Evolutionary conservation across 345 rosid species (phyloP).

Genomic region (Brassica rapa): DNA sequence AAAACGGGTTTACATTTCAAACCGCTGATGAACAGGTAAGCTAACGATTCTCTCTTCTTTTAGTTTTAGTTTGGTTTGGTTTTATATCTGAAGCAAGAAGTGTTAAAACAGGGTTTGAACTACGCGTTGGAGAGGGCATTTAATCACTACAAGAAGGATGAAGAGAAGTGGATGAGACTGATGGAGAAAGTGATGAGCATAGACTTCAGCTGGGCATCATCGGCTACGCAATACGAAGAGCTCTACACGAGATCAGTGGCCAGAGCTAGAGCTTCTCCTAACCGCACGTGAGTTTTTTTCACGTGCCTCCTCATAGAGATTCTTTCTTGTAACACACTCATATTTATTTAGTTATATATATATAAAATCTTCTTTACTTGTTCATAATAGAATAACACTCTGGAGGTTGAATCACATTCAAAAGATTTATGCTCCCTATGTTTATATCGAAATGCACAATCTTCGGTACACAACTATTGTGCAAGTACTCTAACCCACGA

Average conservation of each 20-base stretch:
- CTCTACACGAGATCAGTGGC: slow-evolving; percentile 71
- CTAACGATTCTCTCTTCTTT: neutral
- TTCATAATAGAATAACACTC: slow-evolving; percentile 33
- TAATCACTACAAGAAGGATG: slow-evolving; percentile 52
- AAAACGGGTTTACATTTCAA: slow-evolving; percentile 72
- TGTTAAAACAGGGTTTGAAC: slow-evolving; percentile 56
- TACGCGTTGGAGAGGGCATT: slow-evolving; percentile 74
- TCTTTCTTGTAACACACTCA: slow-evolving; percentile 17
- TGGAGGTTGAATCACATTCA: neutral
- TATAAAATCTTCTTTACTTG: slow-evolving; percentile 22
- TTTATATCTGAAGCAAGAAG: neutral
- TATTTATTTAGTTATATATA: neutral
- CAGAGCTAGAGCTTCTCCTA: slow-evolving; percentile 61
- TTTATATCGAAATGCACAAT: slow-evolving; percentile 55
- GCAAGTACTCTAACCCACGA: neutral
- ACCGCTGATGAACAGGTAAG: slow-evolving; percentile 81
- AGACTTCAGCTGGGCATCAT: slow-evolving; percentile 88
- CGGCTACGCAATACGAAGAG: slow-evolving; percentile 79
- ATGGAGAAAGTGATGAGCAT: slow-evolving; percentile 72
- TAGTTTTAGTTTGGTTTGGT: slow-evolving; percentile 2
- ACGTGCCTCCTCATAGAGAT: neutral
- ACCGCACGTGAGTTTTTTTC: slow-evolving; percentile 38
- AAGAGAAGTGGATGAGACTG: slow-evolving; percentile 66
- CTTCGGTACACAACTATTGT: slow-evolving; percentile 41
- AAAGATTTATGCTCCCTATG: slow-evolving; percentile 1